Evolutionary conservation across 768 basidiomycete genomes (phyloP).

Genomic region (Trametes cinnabarina): DNA sequence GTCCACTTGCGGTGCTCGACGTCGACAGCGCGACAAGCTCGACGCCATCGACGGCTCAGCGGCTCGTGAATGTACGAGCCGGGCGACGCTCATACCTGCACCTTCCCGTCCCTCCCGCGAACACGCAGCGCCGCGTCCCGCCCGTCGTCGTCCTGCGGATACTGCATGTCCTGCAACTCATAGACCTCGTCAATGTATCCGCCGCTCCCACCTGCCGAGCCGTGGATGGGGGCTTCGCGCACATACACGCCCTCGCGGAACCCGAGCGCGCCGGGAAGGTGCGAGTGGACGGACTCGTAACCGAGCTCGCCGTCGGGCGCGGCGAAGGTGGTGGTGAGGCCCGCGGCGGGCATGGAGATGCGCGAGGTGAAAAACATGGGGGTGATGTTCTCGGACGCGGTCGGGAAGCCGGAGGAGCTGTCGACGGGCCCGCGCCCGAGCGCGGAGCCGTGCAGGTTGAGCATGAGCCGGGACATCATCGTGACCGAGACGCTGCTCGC

Average conservation of each 20-base stretch:
- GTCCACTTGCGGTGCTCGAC: too few species aligned
- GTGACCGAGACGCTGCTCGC: slow-evolving; percentile 53
- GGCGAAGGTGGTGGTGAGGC: background rate
- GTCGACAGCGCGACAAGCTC: background rate
- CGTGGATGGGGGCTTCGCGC: background rate
- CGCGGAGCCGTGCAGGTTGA: slow-evolving; percentile 49
- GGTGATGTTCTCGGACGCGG: slow-evolving; percentile 17
- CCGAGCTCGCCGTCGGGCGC: background rate
- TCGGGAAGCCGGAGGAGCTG: slow-evolving; percentile 3
- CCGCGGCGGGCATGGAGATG: slow-evolving; percentile 14
- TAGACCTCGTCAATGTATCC: slow-evolving; percentile 15
- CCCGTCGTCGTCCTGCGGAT: background rate
- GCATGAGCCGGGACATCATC: slow-evolving; percentile 55
- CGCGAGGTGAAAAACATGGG: slow-evolving; percentile 23
- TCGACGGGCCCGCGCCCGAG: background rate
- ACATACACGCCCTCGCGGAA: slow-evolving; percentile 9
- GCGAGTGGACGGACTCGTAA: background rate
- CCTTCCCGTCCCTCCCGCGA: background rate
- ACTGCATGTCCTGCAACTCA: slow-evolving; percentile 8
- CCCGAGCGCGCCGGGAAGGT: background rate
- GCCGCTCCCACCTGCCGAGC: background rate
- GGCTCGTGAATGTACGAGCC: background rate
- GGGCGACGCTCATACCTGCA: background rate
- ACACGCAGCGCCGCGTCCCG: background rate
- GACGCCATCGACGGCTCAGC: background rate